Percentiles rank a stretch among this genome's conserved stretches.
Conservation (phyloP, 2,329 filamentous ascomycete genomes). For the Arachnopeziza araneosa region DNA sequence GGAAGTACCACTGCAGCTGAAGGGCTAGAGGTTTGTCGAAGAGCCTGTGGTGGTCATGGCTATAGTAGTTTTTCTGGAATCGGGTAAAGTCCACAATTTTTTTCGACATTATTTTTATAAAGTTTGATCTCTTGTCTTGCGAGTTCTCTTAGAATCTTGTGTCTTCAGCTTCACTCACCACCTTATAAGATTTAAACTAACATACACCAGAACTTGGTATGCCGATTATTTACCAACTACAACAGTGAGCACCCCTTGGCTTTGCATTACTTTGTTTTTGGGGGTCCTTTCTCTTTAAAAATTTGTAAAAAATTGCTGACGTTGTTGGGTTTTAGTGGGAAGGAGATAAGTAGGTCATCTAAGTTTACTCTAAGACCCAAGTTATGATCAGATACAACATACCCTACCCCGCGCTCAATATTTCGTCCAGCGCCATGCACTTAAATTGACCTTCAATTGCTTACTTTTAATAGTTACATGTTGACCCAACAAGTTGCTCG, state of each 20-base stretch:
- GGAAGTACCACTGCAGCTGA: conserved; percentile 68
- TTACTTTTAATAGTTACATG: conserved; percentile 50
- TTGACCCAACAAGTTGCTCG: conserved; percentile 72
- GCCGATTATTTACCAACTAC: conserved; percentile 69
- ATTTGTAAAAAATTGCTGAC: too few species aligned
- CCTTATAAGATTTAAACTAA: neutral
- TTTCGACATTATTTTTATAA: too few species aligned
- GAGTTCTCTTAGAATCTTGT: too few species aligned
- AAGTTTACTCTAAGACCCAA: neutral
- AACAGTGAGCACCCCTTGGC: conserved; percentile 30
- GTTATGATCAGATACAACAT: too few species aligned
- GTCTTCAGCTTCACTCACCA: too few species aligned
- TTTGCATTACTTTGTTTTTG: too few species aligned
- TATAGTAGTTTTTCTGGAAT: conserved; percentile 74
- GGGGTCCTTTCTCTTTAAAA: too few species aligned
- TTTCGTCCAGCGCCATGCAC: too few species aligned
- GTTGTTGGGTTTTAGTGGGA: conserved; percentile 40
- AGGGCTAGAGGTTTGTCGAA: conserved; percentile 67
- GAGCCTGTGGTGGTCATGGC: conserved; percentile 72
- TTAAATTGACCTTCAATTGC: neutral
- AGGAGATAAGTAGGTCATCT: conserved; percentile 51
- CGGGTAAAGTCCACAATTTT: too few species aligned
- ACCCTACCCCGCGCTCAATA: too few species aligned
- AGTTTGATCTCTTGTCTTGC: too few species aligned
- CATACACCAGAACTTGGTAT: conserved; percentile 47